Base-by-base conservation (phyloP, 768 basidiomycete species). In the Imleria badia region DNA sequence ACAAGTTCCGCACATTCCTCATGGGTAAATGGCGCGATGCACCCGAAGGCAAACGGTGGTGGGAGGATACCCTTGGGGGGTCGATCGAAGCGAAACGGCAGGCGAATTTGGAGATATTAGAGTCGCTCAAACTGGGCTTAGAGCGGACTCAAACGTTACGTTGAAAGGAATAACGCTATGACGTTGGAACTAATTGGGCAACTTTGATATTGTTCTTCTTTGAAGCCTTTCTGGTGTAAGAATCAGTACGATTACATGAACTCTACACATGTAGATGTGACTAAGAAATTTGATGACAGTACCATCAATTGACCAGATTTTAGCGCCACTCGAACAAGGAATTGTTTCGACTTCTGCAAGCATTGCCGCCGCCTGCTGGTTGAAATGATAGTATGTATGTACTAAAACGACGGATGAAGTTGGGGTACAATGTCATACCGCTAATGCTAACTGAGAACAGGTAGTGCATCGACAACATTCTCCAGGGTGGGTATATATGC, bases 11-110 rank as follows among this genome's bases (percentile, higher is more conserved):
- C 35, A 70, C 72, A 23, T 79, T 89, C 44, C 69, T 83, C 42
- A 72, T 70, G 17, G 81, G 83, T 11, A 81, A 81, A 17, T 91
- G 89, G 89, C 76, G 76, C 33, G 77, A 81, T 6, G 76, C 83
- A 2, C 81, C 82, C 1, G 78, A 79, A 61, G 75, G 61, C 19
- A 79, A 82, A 67, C 73, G 84, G 48, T 90, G 85, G 85, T 90
- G 87, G 87, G 84, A 87, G 38, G 64, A 69, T 12, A 83, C 85
- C 33, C 72, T 89, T 33, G 76, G 74, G 5, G 78, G 74, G 8
- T 67, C 67, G n/a, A 66, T 78, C 12, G 83, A 85, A 59, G 69
- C 65, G 56, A 69, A 65, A 13, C 61, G 71, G 5, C 59, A 22
- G 31, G 60, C 63, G 12, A 72, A 72, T 38, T 46, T 70, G 29